Evolutionary conservation across 129 eudicot genomes (phyloP).

Genomic region (Flaveria ramosissima): DNA sequence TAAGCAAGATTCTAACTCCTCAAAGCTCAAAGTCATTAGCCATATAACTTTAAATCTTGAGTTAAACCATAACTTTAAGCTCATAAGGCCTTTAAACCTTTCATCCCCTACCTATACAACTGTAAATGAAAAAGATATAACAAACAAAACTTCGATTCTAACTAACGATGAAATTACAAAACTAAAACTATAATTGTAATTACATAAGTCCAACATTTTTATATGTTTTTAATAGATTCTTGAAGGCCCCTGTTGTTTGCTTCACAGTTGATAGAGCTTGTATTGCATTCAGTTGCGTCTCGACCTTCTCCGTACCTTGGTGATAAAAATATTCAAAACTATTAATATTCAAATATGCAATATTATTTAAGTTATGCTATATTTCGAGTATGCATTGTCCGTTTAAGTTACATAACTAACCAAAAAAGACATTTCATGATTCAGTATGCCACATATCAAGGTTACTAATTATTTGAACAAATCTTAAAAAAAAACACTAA

Average conservation of each 20-base stretch:
- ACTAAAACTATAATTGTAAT: background rate
- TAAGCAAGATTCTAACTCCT: too few relatives aligned
- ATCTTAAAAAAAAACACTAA: too few relatives aligned
- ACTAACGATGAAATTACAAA: background rate
- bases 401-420: too few relatives aligned
- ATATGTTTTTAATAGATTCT: constrained; percentile 32
- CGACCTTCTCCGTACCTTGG: constrained; percentile 39
- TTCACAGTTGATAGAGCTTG: constrained; percentile 37
- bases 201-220: constrained; percentile 36
- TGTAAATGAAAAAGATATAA: background rate
- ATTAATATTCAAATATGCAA: background rate
- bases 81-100: too few relatives aligned
- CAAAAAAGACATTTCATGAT: too few relatives aligned
- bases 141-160: constrained; percentile 20
- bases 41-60: too few relatives aligned
- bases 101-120: too few relatives aligned
- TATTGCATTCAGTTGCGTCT: constrained; percentile 33
- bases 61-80: too few relatives aligned
- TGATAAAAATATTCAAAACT: background rate
- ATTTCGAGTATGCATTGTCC: too few relatives aligned
- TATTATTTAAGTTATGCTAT: background rate
- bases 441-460: too few relatives aligned
- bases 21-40: too few relatives aligned
- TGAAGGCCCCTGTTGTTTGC: constrained; percentile 45
- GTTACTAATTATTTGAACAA: too few relatives aligned